Conservation (phyloP, 768 basidiomycete species). For the Collybiopsis confluens region DNA sequence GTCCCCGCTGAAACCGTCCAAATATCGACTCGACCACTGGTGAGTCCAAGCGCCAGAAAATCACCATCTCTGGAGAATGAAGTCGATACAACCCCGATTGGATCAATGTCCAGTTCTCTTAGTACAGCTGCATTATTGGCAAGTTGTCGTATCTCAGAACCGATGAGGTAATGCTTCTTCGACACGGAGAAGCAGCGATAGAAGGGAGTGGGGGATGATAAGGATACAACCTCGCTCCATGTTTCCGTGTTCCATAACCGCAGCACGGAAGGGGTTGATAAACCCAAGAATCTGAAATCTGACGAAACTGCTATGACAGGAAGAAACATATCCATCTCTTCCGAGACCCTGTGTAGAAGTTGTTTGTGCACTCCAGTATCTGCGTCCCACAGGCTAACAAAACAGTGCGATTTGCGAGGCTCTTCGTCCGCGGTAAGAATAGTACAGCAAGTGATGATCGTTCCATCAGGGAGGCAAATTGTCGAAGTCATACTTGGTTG, state of each 20-base stretch:
- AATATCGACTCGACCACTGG: background rate
- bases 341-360: background rate
- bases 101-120: background rate
- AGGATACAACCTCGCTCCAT: background rate
- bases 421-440: background rate
- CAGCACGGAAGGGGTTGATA: background rate
- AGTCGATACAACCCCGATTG: background rate
- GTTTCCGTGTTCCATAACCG: background rate
- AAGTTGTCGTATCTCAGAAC: background rate
- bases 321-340: constrained; percentile 1
- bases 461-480: background rate
- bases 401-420: background rate
- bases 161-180: background rate
- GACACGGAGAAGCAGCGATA: constrained; percentile 1
- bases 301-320: background rate
- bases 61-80: background rate
- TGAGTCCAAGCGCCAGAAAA: background rate
- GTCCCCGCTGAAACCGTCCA: background rate
- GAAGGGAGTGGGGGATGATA: background rate
- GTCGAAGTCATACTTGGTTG: background rate
- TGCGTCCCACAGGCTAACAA: background rate
- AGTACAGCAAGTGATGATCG: background rate
- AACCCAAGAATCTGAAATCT: background rate
- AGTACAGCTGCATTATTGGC: background rate
- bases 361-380: background rate